Percentiles rank a stretch among this genome's conserved stretches.
phyloP scores from a whole-genome alignment of 441 rosid genomes.

The Brassica balearica region DNA sequence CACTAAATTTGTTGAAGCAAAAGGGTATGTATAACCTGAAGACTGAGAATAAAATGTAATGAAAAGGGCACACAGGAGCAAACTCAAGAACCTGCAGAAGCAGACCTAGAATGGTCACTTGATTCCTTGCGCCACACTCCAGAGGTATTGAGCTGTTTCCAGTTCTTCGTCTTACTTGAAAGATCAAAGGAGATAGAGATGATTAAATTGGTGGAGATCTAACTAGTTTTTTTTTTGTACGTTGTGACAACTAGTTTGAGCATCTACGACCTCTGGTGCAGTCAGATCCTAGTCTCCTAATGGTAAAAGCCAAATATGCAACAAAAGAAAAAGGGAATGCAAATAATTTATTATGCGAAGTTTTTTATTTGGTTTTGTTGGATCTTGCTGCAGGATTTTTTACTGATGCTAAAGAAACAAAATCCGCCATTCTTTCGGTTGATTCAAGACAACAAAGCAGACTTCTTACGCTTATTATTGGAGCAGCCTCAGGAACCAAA shows the following conservation, averaged over 20 bases:
- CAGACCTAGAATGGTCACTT: not conserved
- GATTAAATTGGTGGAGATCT: not conserved
- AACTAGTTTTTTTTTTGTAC: not conserved
- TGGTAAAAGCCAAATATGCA: not conserved
- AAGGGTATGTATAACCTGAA: not conserved
- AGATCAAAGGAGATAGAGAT: not conserved
- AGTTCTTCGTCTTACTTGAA: not conserved
- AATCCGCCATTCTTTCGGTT: conserved; percentile 47
- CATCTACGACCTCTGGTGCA: not conserved
- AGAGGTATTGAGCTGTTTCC: not conserved
- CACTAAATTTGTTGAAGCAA: not conserved
- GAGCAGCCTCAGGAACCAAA: conserved; percentile 41
- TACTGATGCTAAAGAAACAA: conserved; percentile 38
- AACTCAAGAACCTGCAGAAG: not conserved
- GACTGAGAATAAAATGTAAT: not conserved
- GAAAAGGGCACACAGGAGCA: not conserved
- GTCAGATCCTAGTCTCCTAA: not conserved
- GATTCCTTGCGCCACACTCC: not conserved
- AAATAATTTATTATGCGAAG: not conserved
- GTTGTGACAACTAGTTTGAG: not conserved
- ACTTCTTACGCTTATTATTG: conserved; percentile 52
- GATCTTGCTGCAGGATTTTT: conserved; percentile 16
- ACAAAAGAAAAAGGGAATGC: not conserved
- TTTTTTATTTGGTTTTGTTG: not conserved
- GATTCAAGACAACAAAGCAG: conserved; percentile 45